Percentiles rank a stretch among this genome's conserved stretches.
Evolutionary conservation across 2,329 filamentous ascomycete genomes (phyloP).

Genomic region (Geosmithia morbida): DNA sequence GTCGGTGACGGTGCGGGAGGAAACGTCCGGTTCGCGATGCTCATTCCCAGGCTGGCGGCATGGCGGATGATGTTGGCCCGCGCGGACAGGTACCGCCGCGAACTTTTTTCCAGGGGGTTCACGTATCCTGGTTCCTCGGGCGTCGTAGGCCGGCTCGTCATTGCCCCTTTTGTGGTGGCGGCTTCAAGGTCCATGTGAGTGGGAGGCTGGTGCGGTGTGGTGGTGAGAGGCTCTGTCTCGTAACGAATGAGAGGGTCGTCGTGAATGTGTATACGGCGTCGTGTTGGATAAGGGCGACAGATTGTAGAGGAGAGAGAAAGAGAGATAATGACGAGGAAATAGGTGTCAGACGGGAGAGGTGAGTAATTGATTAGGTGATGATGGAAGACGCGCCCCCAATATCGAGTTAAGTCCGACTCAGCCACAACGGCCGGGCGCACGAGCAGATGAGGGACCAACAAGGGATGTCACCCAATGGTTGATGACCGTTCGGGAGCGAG

Average conservation of each 20-base stretch:
- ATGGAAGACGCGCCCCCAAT: neutral
- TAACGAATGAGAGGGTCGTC: neutral
- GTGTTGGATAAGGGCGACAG: neutral
- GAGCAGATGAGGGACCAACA: neutral
- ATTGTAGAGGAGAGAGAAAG: too few species aligned
- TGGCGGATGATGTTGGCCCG: slow-evolving; percentile 27
- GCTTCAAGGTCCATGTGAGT: slow-evolving; percentile 12
- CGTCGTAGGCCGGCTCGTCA: slow-evolving; percentile 11
- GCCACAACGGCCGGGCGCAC: neutral
- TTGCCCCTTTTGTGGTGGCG: slow-evolving; percentile 6
- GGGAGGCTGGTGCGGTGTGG: neutral
- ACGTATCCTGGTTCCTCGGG: slow-evolving; percentile 21
- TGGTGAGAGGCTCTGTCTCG: neutral
- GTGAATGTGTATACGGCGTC: neutral
- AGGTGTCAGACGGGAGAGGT: too few species aligned
- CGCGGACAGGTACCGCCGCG: slow-evolving; percentile 26
- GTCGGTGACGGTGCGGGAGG: slow-evolving; percentile 23
- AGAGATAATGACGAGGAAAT: neutral
- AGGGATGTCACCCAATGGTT: neutral
- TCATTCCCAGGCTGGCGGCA: slow-evolving; percentile 26
- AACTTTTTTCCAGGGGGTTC: slow-evolving; percentile 27
- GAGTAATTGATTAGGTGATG: neutral
- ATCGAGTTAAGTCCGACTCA: neutral
- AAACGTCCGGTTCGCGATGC: slow-evolving; percentile 24
- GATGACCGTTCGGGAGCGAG: neutral